phyloP scores from a whole-genome alignment of 495 filamentous ascomycete genomes.

The Thozetella sp. region DNA sequence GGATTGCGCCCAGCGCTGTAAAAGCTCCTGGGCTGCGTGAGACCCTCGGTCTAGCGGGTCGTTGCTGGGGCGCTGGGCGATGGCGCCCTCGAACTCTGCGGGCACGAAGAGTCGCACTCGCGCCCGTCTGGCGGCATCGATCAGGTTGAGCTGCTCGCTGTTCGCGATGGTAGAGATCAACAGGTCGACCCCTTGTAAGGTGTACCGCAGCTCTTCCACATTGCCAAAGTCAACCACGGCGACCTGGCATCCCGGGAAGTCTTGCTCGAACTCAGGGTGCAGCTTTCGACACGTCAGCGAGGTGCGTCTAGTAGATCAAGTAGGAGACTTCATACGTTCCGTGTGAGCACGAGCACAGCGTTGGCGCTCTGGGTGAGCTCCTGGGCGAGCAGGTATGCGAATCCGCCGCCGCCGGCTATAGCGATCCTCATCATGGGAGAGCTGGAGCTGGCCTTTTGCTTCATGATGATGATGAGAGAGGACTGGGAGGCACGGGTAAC shows the following conservation, averaged over 20 bases:
- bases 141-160: slow-evolving; percentile 66
- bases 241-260: slow-evolving; percentile 56
- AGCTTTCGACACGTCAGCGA: slow-evolving; percentile 15
- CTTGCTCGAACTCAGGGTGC: slow-evolving; percentile 37
- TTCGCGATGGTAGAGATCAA: slow-evolving; percentile 75
- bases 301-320: neutral
- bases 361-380: slow-evolving; percentile 61
- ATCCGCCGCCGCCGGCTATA: slow-evolving; percentile 70
- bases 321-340: slow-evolving; percentile 45
- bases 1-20: slow-evolving; percentile 51
- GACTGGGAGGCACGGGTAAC: neutral
- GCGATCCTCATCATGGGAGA: slow-evolving; percentile 67
- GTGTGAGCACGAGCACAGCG: slow-evolving; percentile 68
- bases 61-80: slow-evolving; percentile 44
- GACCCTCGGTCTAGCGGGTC: slow-evolving; percentile 56
- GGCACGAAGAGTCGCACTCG: slow-evolving; percentile 72
- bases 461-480: slow-evolving; percentile 26
- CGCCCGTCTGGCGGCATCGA: slow-evolving; percentile 67
- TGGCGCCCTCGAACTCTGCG: slow-evolving; percentile 72
- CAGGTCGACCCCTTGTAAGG: slow-evolving; percentile 70
- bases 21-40: slow-evolving; percentile 50
- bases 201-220: slow-evolving; percentile 54
- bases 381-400: slow-evolving; percentile 65
- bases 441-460: slow-evolving; percentile 24
- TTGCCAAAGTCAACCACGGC: slow-evolving; percentile 64